Evolutionary conservation across 208 protist species (phyloP).

Genomic region (Crithidia expoeki): DNA sequence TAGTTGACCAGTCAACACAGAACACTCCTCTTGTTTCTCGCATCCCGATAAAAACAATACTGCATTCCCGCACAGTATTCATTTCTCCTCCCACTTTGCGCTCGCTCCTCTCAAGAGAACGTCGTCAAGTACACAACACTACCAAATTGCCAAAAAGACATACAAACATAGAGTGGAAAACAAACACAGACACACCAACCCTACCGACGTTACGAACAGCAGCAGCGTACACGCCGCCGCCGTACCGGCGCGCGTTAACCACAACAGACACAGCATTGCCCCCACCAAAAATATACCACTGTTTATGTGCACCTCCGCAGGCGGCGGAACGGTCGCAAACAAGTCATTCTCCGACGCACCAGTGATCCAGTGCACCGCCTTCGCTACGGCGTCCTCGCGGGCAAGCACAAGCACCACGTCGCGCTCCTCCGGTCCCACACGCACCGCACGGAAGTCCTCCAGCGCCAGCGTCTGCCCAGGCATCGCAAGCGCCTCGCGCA

Average conservation of each 20-base stretch:
- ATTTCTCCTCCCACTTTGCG: too few relatives aligned
- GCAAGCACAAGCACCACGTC: slow-evolving; percentile 40
- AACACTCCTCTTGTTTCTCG: too few relatives aligned
- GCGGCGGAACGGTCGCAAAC: slow-evolving; percentile 47
- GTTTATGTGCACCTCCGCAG: slow-evolving; percentile 41
- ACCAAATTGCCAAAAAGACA: too few relatives aligned
- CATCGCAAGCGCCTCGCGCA: slow-evolving; percentile 34
- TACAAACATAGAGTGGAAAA: too few relatives aligned
- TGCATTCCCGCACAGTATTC: too few relatives aligned
- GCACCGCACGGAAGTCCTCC: slow-evolving; percentile 59
- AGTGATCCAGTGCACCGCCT: slow-evolving; percentile 49
- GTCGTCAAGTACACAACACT: not conserved
- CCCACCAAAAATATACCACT: slow-evolving; percentile 34
- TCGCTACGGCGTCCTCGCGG: slow-evolving; percentile 36
- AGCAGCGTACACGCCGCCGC: too few relatives aligned
- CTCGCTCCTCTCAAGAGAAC: too few relatives aligned
- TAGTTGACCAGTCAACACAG: too few relatives aligned
- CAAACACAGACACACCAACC: too few relatives aligned
- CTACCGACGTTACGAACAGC: too few relatives aligned
- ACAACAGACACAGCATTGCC: slow-evolving; percentile 34
- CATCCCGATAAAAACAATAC: too few relatives aligned
- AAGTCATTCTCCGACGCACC: slow-evolving; percentile 52
- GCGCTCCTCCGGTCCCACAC: slow-evolving; percentile 21
- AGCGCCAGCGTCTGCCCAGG: slow-evolving; percentile 61
- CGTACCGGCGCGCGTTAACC: too few relatives aligned